A percentile compares a stretch with the other conserved stretches of the same genome.
These are phyloP conservation scores for Pseudomonodictys pantanalensis DNA, from an alignment of 495 filamentous ascomycete species.

Conservation along the genomic window DNA sequence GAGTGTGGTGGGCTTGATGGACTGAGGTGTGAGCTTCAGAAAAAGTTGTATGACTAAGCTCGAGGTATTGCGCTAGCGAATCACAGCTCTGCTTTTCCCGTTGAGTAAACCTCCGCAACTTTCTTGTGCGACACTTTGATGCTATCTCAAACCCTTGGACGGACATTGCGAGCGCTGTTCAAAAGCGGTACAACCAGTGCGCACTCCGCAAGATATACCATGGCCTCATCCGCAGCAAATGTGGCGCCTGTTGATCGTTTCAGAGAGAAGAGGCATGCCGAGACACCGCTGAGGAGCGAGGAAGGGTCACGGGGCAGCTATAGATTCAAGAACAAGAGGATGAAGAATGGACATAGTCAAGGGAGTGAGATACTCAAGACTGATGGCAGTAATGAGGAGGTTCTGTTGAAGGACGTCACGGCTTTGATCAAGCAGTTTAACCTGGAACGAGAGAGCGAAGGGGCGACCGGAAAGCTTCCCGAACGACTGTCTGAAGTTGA, in stretches of 20 bases:
- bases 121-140: constrained; percentile 7
- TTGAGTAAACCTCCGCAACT: background rate
- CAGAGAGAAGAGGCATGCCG: constrained; percentile 37
- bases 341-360: constrained; percentile 45
- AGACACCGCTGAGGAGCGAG: constrained; percentile 23
- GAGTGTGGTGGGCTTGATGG: too few species aligned
- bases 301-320: constrained; percentile 34
- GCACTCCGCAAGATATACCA: constrained; percentile 5
- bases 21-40: constrained; percentile 1
- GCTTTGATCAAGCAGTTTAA: constrained; percentile 57
- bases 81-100: constrained; percentile 1
- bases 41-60: constrained; percentile 15
- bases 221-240: constrained; percentile 29
- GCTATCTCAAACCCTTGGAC: constrained; percentile 4
- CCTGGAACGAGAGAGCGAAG: constrained; percentile 26
- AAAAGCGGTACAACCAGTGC: constrained; percentile 10
- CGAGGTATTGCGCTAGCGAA: background rate
- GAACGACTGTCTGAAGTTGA: constrained; percentile 72
- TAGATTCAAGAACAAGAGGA: constrained; percentile 53
- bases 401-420: constrained; percentile 68
- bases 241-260: constrained; percentile 18
- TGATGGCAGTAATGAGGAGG: constrained; percentile 65
- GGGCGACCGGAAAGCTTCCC: constrained; percentile 50
- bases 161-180: constrained; percentile 15
- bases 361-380: constrained; percentile 46